These are phyloP conservation scores for Cystofilobasidium capitatum DNA, from an alignment of 768 basidiomycete species.

Conservation along the genomic window DNA sequence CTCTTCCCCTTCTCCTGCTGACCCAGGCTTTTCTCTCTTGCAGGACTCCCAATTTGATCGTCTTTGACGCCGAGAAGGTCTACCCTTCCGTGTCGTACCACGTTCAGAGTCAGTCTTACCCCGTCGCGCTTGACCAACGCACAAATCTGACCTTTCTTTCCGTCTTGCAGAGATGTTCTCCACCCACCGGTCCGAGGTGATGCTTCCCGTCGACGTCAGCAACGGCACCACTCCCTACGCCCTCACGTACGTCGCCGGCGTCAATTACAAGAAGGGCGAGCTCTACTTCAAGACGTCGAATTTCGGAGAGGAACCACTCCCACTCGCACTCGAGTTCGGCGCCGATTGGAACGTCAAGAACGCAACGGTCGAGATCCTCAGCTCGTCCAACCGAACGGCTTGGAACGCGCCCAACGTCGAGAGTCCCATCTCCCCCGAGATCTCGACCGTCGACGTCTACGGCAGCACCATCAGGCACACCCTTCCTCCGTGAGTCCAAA, in stretches of 20 bases:
- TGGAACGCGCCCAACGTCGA: not conserved
- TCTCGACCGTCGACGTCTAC: not conserved
- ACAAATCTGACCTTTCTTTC: not conserved
- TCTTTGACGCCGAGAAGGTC: constrained; percentile 51
- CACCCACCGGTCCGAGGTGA: constrained; percentile 6
- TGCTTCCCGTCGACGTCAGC: constrained; percentile 5
- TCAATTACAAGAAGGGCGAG: not conserved
- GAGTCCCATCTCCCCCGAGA: not conserved
- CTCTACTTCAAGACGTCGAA: constrained; percentile 11
- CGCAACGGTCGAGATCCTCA: not conserved
- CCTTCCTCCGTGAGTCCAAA: not conserved
- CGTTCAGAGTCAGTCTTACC: constrained; percentile 48
- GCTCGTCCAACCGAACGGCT: not conserved
- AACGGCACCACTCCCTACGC: not conserved
- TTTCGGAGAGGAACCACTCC: not conserved
- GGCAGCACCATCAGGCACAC: not conserved
- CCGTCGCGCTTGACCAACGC: not conserved
- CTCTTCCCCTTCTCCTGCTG: not conserved
- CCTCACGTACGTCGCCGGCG: constrained; percentile 4
- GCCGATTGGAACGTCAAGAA: constrained; percentile 9
- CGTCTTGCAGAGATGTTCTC: constrained; percentile 11
- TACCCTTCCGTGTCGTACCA: constrained; percentile 57
- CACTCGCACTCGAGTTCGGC: constrained; percentile 2
- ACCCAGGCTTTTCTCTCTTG: not conserved
- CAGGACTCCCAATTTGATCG: constrained; percentile 45